Evolutionary conservation across 371 early-diverging fungal species (phyloP).

Genomic region (Circinella minor): DNA sequence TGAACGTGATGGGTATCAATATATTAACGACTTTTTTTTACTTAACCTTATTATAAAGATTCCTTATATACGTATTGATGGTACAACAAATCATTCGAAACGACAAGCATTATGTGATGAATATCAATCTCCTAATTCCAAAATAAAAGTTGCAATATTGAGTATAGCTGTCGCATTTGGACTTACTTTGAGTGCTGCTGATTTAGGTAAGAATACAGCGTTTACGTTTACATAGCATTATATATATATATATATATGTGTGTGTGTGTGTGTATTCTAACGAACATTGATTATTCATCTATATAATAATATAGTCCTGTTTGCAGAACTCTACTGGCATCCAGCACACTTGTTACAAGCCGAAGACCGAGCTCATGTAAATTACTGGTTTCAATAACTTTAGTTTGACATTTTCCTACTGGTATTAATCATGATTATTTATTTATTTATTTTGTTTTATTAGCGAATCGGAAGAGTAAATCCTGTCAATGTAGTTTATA

Average conservation of each 20-base stretch:
- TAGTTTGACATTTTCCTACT: too few relatives aligned
- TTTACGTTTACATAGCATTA: too few relatives aligned
- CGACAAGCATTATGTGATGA: conserved; percentile 41
- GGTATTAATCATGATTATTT: neutral
- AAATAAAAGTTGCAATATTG: conserved; percentile 55
- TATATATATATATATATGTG: too few relatives aligned
- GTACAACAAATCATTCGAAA: conserved; percentile 33
- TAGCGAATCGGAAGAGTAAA: conserved; percentile 58
- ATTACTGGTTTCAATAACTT: neutral
- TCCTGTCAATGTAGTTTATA: conserved; percentile 61
- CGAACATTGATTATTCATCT: too few relatives aligned
- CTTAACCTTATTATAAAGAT: conserved; percentile 13
- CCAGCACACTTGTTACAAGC: conserved; percentile 65
- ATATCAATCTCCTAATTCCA: conserved; percentile 43
- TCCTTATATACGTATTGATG: conserved; percentile 66
- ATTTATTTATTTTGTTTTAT: conserved; percentile 4
- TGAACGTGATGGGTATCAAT: neutral
- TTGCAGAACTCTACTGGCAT: conserved; percentile 75
- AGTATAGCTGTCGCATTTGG: conserved; percentile 64
- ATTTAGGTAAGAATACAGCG: conserved; percentile 32
- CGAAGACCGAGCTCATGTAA: conserved; percentile 44
- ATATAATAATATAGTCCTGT: conserved; percentile 42
- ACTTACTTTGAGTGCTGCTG: conserved; percentile 62
- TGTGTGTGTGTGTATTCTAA: too few relatives aligned
- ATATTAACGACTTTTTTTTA: neutral